Percentiles rank a stretch among this genome's conserved stretches.
Conservation (phyloP, 805 yeast species). For the Candida endomychidarum region DNA sequence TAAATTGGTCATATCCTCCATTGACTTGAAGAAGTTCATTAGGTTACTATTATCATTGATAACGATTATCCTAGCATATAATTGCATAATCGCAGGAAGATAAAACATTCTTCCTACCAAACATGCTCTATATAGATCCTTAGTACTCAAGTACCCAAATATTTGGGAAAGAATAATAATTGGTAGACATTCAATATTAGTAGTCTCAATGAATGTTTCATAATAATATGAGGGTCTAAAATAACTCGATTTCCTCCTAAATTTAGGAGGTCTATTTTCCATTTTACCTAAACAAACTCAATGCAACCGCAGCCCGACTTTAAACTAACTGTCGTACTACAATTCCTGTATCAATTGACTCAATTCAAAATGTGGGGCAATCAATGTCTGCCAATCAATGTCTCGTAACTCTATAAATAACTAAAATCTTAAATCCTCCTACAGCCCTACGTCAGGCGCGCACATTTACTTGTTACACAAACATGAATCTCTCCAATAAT, state of each 20-base stretch:
- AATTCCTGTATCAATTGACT: too few relatives aligned
- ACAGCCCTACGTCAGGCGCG: neutral
- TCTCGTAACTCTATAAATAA: too few relatives aligned
- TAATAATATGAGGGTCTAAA: slow-evolving; percentile 15
- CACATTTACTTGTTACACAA: neutral
- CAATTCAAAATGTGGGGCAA: too few relatives aligned
- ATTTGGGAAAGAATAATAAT: slow-evolving; percentile 17
- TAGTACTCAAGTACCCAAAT: slow-evolving; percentile 20
- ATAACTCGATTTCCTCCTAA: slow-evolving; percentile 16
- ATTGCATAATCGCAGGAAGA: slow-evolving; percentile 24
- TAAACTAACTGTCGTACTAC: too few relatives aligned
- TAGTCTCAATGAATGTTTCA: slow-evolving; percentile 8
- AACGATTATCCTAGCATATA: slow-evolving; percentile 24
- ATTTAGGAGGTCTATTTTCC: neutral
- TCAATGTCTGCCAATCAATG: too few relatives aligned
- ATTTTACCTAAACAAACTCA: neutral
- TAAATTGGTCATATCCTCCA: slow-evolving; percentile 11
- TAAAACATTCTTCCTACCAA: slow-evolving; percentile 22
- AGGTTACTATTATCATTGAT: slow-evolving; percentile 8
- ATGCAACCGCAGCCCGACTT: too few relatives aligned
- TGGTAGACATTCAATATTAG: slow-evolving; percentile 22
- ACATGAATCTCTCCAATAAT: slow-evolving; percentile 8
- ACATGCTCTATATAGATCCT: slow-evolving; percentile 24
- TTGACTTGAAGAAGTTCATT: slow-evolving; percentile 2
- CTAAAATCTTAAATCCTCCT: too few relatives aligned